A percentile compares a stretch with the other conserved stretches of the same genome.
These are phyloP conservation scores for Geranomyces variabilis DNA, from an alignment of 192 early-diverging fungal species.

Conservation along the genomic window DNA sequence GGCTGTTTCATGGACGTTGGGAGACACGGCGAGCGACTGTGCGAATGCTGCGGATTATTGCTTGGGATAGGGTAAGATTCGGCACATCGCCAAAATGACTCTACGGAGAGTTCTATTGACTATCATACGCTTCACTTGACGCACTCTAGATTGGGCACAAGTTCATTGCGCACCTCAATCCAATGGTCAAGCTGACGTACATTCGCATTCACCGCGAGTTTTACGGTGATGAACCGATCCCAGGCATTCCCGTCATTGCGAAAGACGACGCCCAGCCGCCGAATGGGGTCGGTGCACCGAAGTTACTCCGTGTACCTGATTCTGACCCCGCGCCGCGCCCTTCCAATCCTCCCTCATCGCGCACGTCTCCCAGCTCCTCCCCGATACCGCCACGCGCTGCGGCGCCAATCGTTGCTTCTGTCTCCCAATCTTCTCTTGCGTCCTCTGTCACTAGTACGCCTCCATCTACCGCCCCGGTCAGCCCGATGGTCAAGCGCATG, in stretches of 20 bases:
- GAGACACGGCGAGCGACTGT: conserved; percentile 70
- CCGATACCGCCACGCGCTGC: background rate
- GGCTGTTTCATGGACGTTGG: conserved; percentile 75
- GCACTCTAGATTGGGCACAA: conserved; percentile 15
- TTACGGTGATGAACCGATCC: conserved; percentile 10
- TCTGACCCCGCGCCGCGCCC: background rate
- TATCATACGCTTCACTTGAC: background rate
- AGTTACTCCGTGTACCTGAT: background rate
- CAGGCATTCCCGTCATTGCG: background rate
- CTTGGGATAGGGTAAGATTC: conserved; percentile 59
- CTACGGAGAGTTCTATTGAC: background rate
- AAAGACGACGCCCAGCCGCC: too few species aligned
- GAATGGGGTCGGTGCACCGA: too few species aligned
- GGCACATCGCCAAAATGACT: background rate
- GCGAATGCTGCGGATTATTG: conserved; percentile 73
- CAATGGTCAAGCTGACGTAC: conserved; percentile 30
- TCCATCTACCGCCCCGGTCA: conserved; percentile 3
- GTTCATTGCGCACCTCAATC: conserved; percentile 36
- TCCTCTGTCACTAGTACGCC: background rate
- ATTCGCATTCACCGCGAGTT: conserved; percentile 14
- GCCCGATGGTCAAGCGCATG: conserved; percentile 25
- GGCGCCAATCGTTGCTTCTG: background rate
- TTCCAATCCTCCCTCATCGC: background rate
- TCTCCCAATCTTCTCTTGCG: background rate
- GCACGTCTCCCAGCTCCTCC: background rate